A percentile compares a stretch with the other conserved stretches of the same genome.
These are phyloP conservation scores for Populus ilicifolia DNA, from an alignment of 345 rosid genomes.

Conservation along the genomic window DNA sequence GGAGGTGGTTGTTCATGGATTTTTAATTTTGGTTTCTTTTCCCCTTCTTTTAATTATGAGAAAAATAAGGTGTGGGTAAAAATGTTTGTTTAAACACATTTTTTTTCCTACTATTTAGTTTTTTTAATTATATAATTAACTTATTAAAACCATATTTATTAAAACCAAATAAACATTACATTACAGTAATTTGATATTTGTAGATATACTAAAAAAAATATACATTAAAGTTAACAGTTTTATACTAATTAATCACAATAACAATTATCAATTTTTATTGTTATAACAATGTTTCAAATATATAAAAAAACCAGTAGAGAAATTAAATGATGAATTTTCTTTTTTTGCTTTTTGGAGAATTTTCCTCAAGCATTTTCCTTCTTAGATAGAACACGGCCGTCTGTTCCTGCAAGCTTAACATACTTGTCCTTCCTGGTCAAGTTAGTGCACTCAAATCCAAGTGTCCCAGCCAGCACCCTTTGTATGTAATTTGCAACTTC, in stretches of 20 bases:
- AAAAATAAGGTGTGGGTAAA: too few species aligned
- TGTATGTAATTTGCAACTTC: slow-evolving; percentile 91
- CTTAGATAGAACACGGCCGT: slow-evolving; percentile 59
- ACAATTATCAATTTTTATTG: background rate
- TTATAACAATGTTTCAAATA: slow-evolving; percentile 1
- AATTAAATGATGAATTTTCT: background rate
- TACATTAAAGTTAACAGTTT: background rate
- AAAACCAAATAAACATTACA: background rate
- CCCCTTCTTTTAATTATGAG: too few species aligned
- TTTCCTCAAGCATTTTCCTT: slow-evolving; percentile 29
- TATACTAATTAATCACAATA: background rate
- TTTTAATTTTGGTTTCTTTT: too few species aligned
- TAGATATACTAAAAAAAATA: background rate
- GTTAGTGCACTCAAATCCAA: slow-evolving; percentile 88
- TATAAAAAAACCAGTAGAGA: background rate
- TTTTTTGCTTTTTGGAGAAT: background rate
- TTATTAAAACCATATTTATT: too few species aligned
- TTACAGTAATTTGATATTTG: background rate
- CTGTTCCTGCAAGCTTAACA: slow-evolving; percentile 81
- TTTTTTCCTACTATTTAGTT: too few species aligned
- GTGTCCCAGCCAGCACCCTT: slow-evolving; percentile 72
- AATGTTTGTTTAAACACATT: too few species aligned
- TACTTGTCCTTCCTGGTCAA: slow-evolving; percentile 94
- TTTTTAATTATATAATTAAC: too few species aligned
- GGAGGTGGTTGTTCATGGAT: too few species aligned